Percentiles rank a stretch among this genome's conserved stretches.
These are phyloP conservation scores for Xeromyces bisporus DNA, from an alignment of 495 filamentous ascomycete species.

Conservation along the genomic window DNA sequence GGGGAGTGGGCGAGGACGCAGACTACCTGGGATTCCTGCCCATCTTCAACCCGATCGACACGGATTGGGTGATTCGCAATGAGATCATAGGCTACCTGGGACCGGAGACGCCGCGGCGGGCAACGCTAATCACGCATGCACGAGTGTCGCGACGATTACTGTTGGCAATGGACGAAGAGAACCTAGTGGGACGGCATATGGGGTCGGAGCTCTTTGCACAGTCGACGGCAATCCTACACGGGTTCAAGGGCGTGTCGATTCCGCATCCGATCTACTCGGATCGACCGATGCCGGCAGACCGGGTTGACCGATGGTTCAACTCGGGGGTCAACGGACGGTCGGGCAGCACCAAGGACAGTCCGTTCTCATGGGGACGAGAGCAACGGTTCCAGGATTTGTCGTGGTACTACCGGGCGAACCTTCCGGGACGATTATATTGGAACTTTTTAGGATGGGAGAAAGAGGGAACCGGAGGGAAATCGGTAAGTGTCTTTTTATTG, in stretches of 20 bases:
- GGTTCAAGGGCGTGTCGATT: conserved; percentile 30
- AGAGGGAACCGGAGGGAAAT: neutral
- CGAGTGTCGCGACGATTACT: conserved; percentile 44
- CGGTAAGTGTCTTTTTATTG: neutral
- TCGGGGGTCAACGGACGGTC: conserved; percentile 18
- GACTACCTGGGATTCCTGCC: conserved; percentile 54
- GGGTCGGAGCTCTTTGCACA: conserved; percentile 47
- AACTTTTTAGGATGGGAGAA: conserved; percentile 4
- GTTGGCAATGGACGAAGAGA: conserved; percentile 44
- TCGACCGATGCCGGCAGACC: conserved; percentile 33
- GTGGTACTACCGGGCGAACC: conserved; percentile 1
- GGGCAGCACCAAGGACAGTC: neutral
- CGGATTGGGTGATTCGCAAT: conserved; percentile 39
- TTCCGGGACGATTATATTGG: conserved; percentile 6
- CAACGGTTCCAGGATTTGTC: conserved; percentile 1
- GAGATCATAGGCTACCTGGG: conserved; percentile 36
- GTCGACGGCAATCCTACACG: conserved; percentile 44
- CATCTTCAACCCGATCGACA: conserved; percentile 45
- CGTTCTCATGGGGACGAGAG: neutral
- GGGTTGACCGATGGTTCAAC: conserved; percentile 44
- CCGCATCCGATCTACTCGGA: conserved; percentile 47
- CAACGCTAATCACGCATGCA: conserved; percentile 44
- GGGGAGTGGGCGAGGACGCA: conserved; percentile 60
- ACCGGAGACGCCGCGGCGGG: conserved; percentile 38
- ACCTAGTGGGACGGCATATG: conserved; percentile 38